A percentile compares a stretch with the other conserved stretches of the same genome.
Conservation (phyloP, 2,329 filamentous ascomycete genomes). For the Huntiella decipiens region DNA sequence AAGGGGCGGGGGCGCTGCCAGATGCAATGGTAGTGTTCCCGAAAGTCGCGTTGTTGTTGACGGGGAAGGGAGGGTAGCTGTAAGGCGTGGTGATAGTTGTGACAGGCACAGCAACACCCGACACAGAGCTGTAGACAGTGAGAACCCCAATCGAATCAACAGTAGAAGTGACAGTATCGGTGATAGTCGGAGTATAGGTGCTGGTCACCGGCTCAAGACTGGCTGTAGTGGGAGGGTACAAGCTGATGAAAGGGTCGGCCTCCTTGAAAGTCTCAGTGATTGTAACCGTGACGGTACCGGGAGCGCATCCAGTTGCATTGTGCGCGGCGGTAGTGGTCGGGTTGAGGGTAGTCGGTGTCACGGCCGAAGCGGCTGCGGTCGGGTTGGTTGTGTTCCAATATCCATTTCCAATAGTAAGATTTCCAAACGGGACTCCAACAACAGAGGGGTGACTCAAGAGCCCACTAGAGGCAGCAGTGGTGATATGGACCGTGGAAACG, state of each 20-base stretch:
- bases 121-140: constrained; percentile 5
- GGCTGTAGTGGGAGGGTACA: neutral
- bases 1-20: neutral
- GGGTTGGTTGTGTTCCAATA: neutral
- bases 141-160: constrained; percentile 5
- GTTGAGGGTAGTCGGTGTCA: neutral
- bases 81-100: constrained; percentile 9
- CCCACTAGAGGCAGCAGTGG: too few species aligned
- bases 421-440: neutral
- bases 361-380: neutral
- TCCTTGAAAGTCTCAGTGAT: constrained; percentile 9
- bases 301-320: neutral
- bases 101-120: constrained; percentile 6
- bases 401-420: neutral
- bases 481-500: too few species aligned
- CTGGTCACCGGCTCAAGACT: constrained; percentile 6
- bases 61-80: constrained; percentile 7
- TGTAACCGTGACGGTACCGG: constrained; percentile 3
- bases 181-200: constrained; percentile 8
- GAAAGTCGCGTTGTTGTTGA: constrained; percentile 3
- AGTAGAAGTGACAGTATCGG: constrained; percentile 4
- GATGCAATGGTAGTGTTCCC: constrained; percentile 2
- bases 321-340: neutral
- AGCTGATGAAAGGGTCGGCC: constrained; percentile 2
- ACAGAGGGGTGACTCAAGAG: too few species aligned